Conservation (phyloP, 257 asterid species). For the Echites panduratus region DNA sequence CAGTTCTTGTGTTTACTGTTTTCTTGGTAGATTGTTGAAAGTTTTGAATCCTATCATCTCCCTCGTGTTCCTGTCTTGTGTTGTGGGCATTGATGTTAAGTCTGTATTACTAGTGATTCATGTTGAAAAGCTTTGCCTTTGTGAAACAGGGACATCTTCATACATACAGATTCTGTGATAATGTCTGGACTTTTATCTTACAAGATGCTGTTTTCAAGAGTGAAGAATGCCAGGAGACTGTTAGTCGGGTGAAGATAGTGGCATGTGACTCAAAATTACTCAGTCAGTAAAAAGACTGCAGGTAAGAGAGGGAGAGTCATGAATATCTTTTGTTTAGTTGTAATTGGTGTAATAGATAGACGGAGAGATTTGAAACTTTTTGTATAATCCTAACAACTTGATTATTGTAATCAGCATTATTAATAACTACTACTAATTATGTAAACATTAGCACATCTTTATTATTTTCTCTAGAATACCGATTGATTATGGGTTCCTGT, state of each 20-base stretch:
- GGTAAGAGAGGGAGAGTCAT: no score
- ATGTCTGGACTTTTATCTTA: slow-evolving; percentile 91
- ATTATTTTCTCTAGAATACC: no score
- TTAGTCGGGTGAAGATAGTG: slow-evolving; percentile 68
- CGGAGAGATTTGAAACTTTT: no score
- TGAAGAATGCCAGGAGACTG: slow-evolving; percentile 68
- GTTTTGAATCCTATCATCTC: neutral
- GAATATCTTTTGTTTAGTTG: no score
- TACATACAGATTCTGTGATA: slow-evolving; percentile 87
- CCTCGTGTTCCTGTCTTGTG: neutral
- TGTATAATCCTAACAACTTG: no score
- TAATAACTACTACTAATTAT: no score
- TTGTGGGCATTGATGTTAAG: neutral
- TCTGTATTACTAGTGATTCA: neutral
- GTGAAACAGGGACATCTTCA: slow-evolving; percentile 87
- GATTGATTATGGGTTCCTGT: no score
- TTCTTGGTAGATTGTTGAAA: neutral
- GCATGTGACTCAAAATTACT: slow-evolving; percentile 39
- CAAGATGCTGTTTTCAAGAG: slow-evolving; percentile 74
- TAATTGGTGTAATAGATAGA: no score
- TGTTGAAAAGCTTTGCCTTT: neutral
- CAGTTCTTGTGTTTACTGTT: neutral
- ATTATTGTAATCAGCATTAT: no score
- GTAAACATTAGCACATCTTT: no score
- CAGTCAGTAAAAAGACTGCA: neutral